These are phyloP conservation scores for Phytophthora syringae DNA, from an alignment of 352 stramenopile species.

Conservation along the genomic window DNA sequence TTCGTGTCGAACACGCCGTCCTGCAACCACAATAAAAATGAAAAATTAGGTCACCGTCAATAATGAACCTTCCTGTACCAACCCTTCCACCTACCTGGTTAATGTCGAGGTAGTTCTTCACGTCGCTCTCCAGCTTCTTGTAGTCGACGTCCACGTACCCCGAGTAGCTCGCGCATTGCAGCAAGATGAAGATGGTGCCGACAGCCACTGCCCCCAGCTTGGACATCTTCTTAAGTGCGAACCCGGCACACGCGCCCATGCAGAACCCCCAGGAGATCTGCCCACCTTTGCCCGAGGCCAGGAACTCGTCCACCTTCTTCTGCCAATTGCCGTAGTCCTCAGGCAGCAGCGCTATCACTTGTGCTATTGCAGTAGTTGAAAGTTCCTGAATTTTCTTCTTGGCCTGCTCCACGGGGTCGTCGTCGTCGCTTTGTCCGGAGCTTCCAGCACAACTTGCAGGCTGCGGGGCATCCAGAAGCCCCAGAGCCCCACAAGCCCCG, in stretches of 20 bases:
- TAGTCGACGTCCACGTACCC: constrained; percentile 94
- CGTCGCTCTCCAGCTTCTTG: constrained; percentile 88
- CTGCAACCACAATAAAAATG: constrained; percentile 41
- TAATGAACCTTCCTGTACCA: not conserved
- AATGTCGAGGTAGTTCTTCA: constrained; percentile 75
- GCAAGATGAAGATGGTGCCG: constrained; percentile 84
- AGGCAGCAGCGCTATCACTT: constrained; percentile 48
- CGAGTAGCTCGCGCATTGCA: constrained; percentile 90
- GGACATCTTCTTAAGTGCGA: constrained; percentile 92
- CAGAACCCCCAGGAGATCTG: constrained; percentile 91
- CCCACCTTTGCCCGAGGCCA: constrained; percentile 66
- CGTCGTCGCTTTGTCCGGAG: constrained; percentile 24
- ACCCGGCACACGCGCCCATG: constrained; percentile 91
- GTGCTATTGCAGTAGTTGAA: constrained; percentile 40
- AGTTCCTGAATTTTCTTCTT: constrained; percentile 69
- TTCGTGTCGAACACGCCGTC: constrained; percentile 78
- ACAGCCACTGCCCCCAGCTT: constrained; percentile 89
- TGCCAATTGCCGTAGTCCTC: constrained; percentile 53
- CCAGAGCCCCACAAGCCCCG: constrained; percentile 14
- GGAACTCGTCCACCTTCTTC: constrained; percentile 63
- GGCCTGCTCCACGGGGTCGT: constrained; percentile 60
- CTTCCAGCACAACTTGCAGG: constrained; percentile 25
- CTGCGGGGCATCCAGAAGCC: constrained; percentile 19
- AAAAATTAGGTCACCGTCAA: not conserved
- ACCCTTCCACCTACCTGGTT: constrained; percentile 59